phyloP scores from a whole-genome alignment of 2,329 filamentous ascomycete genomes.

The Penicillium paneum region DNA sequence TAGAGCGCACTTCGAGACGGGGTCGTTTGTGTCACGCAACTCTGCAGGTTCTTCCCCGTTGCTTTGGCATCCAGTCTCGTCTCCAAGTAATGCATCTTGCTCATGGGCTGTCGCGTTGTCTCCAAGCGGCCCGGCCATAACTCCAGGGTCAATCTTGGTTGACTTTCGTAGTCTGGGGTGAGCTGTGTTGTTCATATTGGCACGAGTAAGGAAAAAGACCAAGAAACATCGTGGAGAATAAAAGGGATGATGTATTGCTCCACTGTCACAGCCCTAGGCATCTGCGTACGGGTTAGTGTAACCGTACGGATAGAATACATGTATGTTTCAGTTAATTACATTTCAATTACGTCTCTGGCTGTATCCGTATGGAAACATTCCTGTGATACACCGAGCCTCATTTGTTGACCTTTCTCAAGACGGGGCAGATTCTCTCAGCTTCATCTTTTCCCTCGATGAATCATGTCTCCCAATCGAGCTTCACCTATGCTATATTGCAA shows the following conservation, averaged over 20 bases:
- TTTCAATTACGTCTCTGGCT: neutral
- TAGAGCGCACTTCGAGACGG: neutral
- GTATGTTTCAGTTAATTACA: neutral
- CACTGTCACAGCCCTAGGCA: neutral
- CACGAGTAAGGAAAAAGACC: neutral
- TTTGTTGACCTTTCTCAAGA: neutral
- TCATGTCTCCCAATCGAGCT: neutral
- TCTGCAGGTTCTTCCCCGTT: neutral
- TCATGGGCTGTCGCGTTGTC: neutral
- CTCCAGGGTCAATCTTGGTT: neutral
- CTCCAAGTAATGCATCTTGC: neutral
- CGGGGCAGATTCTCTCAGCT: neutral
- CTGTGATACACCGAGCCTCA: neutral
- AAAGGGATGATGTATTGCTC: constrained; percentile 3
- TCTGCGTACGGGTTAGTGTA: neutral
- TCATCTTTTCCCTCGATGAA: neutral
- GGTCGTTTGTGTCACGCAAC: neutral
- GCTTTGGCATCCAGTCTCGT: neutral
- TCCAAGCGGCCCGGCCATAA: neutral
- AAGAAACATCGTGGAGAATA: neutral
- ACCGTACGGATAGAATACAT: neutral
- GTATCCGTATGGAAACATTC: neutral
- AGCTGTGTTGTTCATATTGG: neutral
- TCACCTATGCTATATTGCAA: neutral
- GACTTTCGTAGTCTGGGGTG: constrained; percentile 7